Evolutionary conservation across 495 filamentous ascomycete species (phyloP).

Genomic region (Halenospora varia): DNA sequence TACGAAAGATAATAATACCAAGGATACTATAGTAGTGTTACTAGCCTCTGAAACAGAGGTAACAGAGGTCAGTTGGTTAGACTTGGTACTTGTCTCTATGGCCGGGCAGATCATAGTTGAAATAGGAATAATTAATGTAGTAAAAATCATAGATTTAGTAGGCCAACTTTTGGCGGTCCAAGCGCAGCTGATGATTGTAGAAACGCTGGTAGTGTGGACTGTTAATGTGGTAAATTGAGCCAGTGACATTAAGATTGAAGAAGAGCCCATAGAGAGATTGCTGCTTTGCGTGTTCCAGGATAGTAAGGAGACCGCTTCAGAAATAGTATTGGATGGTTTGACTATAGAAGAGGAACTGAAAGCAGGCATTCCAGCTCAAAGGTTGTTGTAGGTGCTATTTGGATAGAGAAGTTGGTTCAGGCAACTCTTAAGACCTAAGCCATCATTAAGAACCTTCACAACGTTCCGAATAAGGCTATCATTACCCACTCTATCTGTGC

Average conservation of each 20-base stretch:
- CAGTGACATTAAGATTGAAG: not conserved
- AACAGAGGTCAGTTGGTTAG: not conserved
- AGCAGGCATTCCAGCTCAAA: not conserved
- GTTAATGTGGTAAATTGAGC: constrained; percentile 1
- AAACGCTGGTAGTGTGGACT: not conserved
- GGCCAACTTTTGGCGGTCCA: not conserved
- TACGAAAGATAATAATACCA: not conserved
- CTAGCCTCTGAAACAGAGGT: not conserved
- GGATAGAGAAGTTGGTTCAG: constrained; percentile 1
- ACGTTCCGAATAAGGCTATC: constrained; percentile 68
- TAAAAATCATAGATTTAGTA: not conserved
- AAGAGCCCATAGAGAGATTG: not conserved
- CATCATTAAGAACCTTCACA: not conserved
- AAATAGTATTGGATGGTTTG: not conserved
- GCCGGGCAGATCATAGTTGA: constrained; percentile 1
- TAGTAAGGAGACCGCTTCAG: not conserved
- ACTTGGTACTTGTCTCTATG: not conserved
- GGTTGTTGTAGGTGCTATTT: constrained; percentile 5
- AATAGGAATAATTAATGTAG: not conserved
- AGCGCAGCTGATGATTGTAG: constrained; percentile 1
- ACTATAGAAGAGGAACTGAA: not conserved
- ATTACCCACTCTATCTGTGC: constrained; percentile 61
- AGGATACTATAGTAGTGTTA: not conserved
- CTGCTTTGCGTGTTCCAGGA: not conserved
- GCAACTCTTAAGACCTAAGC: not conserved